Conservation (phyloP, 202 grass and related monocot genomes). For the Cymbopogon flexuosus region DNA sequence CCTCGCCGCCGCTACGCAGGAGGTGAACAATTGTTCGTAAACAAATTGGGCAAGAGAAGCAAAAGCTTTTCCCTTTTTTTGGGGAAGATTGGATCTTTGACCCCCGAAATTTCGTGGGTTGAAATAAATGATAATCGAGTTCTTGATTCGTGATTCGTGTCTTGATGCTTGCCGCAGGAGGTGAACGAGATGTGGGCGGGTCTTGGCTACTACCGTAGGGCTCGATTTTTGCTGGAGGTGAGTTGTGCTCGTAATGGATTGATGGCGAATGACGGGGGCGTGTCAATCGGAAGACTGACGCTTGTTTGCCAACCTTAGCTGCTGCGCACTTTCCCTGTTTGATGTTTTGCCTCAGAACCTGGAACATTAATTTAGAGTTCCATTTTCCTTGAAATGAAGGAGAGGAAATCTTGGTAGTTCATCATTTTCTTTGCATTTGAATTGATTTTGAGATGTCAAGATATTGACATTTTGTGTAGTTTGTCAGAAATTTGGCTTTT, state of each 20-base stretch:
- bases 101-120: background rate
- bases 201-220: conserved; percentile 94
- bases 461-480: background rate
- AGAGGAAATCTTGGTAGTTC: background rate
- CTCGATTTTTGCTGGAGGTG: conserved; percentile 90
- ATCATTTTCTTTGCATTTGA: background rate
- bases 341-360: conserved; percentile 26
- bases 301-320: background rate
- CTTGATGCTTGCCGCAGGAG: conserved; percentile 51
- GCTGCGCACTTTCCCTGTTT: background rate
- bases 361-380: background rate
- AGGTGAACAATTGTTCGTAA: conserved; percentile 36
- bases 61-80: background rate
- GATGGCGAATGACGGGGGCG: background rate
- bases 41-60: background rate
- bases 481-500: background rate
- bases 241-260: background rate
- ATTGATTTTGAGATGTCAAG: background rate
- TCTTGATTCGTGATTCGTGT: conserved; percentile 6
- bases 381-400: background rate
- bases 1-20: conserved; percentile 82
- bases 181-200: conserved; percentile 97
- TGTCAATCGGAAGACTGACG: no score
- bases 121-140: background rate
- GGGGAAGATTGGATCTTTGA: conserved; percentile 8